Percentiles rank a stretch among this genome's conserved stretches.
phyloP scores from a whole-genome alignment of 345 rosid species.

The Rhodomyrtus tomentosa region DNA sequence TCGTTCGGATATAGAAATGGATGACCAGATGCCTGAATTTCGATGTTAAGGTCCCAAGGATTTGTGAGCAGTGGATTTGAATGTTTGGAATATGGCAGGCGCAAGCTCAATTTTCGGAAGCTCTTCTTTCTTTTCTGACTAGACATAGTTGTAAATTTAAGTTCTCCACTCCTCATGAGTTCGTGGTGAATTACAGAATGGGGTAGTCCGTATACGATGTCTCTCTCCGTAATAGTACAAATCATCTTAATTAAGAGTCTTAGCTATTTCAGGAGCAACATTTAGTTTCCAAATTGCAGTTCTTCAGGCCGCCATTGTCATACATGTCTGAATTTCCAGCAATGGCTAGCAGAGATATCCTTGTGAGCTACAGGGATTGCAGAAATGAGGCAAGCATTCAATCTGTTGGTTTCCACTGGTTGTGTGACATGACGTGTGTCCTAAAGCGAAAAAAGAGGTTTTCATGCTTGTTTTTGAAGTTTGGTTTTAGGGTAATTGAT shows the following conservation, averaged over 20 bases:
- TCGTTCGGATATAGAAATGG: background rate
- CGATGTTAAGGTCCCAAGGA: background rate
- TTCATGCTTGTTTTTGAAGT: background rate
- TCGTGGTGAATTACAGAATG: background rate
- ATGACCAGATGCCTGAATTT: background rate
- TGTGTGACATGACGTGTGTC: background rate
- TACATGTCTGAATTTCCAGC: conserved; percentile 63
- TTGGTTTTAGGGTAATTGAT: background rate
- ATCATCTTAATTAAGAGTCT: background rate
- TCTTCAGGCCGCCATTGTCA: conserved; percentile 74
- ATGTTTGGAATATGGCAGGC: background rate
- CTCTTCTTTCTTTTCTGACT: background rate
- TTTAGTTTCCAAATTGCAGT: conserved; percentile 60
- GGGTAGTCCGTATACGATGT: background rate
- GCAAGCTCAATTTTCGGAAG: background rate
- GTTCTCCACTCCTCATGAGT: background rate
- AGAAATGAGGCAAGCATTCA: conserved; percentile 26
- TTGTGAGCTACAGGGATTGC: conserved; percentile 59
- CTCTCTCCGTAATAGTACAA: background rate
- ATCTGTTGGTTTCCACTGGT: background rate
- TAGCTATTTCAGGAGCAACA: conserved; percentile 70
- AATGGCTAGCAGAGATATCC: conserved; percentile 54
- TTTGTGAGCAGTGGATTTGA: background rate
- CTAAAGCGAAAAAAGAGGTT: background rate
- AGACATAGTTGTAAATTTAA: background rate